Evolutionary conservation across 2,329 filamentous ascomycete species (phyloP).

Genomic region (Biscogniauxia marginata): DNA sequence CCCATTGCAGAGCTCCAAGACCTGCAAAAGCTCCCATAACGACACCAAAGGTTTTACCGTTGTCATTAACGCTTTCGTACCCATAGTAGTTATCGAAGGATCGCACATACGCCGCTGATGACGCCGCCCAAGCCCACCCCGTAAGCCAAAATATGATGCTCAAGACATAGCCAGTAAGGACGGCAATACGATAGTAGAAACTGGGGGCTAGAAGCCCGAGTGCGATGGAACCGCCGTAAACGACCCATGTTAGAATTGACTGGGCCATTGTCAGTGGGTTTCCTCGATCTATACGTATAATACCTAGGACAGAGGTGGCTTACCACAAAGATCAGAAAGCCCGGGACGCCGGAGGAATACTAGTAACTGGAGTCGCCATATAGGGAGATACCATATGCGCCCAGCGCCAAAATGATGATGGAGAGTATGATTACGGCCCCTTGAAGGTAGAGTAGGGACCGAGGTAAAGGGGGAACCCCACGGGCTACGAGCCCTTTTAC

Average conservation of each 20-base stretch:
- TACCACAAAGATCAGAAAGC: conserved; percentile 49
- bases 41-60: conserved; percentile 28
- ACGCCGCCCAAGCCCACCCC: conserved; percentile 42
- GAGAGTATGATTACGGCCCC: conserved; percentile 40
- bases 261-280: conserved; percentile 20
- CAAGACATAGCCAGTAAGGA: conserved; percentile 37
- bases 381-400: conserved; percentile 40
- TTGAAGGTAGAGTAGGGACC: conserved; percentile 39
- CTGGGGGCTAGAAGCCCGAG: conserved; percentile 37
- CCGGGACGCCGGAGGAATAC: conserved; percentile 35
- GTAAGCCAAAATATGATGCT: conserved; percentile 44
- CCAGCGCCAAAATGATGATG: conserved; percentile 38
- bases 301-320: conserved; percentile 25
- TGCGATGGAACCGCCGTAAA: conserved; percentile 38
- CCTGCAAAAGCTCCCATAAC: conserved; percentile 40
- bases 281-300: conserved; percentile 22
- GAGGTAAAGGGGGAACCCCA: conserved; percentile 38
- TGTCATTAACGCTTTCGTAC: conserved; percentile 3
- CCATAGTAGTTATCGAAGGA: conserved; percentile 23
- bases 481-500: conserved; percentile 34
- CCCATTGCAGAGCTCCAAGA: conserved; percentile 42
- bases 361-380: conserved; percentile 24
- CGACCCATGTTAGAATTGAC: conserved; percentile 41
- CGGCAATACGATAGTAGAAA: conserved; percentile 39
- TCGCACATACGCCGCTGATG: conserved; percentile 31